These are phyloP conservation scores for Emydomyces testavorans DNA, from an alignment of 2,329 filamentous ascomycete genomes.

Conservation along the genomic window DNA sequence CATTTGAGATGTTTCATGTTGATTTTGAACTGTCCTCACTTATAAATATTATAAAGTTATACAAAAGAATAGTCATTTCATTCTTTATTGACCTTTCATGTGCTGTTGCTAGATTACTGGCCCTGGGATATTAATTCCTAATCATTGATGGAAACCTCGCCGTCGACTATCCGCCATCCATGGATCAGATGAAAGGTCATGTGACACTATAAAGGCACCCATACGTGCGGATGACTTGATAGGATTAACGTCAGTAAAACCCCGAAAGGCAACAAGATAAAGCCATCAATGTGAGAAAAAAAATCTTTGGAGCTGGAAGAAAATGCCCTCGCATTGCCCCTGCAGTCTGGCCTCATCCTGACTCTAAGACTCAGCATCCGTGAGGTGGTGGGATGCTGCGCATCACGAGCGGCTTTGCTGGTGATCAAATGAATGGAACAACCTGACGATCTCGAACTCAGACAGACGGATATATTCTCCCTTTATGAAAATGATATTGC, in stretches of 20 bases:
- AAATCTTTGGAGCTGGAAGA: not conserved
- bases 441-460: not conserved
- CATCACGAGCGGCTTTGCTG: not conserved
- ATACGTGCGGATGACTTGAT: too few species aligned
- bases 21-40: not conserved
- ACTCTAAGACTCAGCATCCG: not conserved
- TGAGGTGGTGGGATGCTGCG: not conserved
- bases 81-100: too few species aligned
- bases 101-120: too few species aligned
- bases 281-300: not conserved
- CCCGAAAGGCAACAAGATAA: too few species aligned
- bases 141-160: too few species aligned
- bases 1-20: not conserved
- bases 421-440: not conserved
- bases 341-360: not conserved
- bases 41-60: slow-evolving; percentile 7
- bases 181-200: too few species aligned
- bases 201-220: too few species aligned
- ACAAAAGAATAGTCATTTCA: not conserved
- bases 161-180: too few species aligned
- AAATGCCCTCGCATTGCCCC: not conserved
- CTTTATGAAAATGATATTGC: slow-evolving; percentile 26
- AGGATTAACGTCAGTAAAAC: too few species aligned
- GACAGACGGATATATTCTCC: not conserved
- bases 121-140: too few species aligned